Evolutionary conservation across 768 basidiomycete species (phyloP), one percentile per base, ranked within the genome.

Genomic region (Clitopilus hobsonii): DNA sequence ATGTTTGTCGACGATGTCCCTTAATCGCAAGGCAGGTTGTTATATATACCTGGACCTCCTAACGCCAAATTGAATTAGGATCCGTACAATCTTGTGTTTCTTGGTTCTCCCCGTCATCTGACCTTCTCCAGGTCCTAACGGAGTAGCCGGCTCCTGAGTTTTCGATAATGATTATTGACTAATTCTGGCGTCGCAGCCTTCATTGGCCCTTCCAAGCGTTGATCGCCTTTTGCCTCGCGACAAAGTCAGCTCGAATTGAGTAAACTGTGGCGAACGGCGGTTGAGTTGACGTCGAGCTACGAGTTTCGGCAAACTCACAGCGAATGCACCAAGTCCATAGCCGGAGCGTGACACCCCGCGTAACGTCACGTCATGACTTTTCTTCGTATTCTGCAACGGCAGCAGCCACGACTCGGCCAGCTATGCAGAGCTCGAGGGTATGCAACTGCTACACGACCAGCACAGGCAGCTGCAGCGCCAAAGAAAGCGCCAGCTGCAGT

Each of bases 351-450:
- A 59, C 56, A 49, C 1, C 20, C 25, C 0, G 16, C 28, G 54
- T 61, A 57, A 61, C 63, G 55, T 60, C 60, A 60, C 60, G 22
- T 52, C 25, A 49, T 71, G 64, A 58, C 65, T 54, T 57, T 66
- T 49, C 58, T 65, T 51, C 60, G 63, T 51, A 47, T 63, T 41
- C 56, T 69, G 18, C 61, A 63, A 51, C 62, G 62, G 18, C 53
- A 45, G 41, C 41, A 45, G 41, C 41, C 61, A 28, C 57, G 45
- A 18, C 18, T 56, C 30, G 65, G 64, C 49, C 55, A 48, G 10
- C 51, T 53, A 28, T 59, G 53, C 53, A 58, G 27, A 54, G 52
- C 51, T 36, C 60, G 62, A 24, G 51, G 55, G 38, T 57, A 60
- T 51, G 47, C 61, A 22, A 56, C 45, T 30, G 60, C 51, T 25